Base-by-base conservation (phyloP, 768 basidiomycete genomes). In the Trametes punicea region DNA sequence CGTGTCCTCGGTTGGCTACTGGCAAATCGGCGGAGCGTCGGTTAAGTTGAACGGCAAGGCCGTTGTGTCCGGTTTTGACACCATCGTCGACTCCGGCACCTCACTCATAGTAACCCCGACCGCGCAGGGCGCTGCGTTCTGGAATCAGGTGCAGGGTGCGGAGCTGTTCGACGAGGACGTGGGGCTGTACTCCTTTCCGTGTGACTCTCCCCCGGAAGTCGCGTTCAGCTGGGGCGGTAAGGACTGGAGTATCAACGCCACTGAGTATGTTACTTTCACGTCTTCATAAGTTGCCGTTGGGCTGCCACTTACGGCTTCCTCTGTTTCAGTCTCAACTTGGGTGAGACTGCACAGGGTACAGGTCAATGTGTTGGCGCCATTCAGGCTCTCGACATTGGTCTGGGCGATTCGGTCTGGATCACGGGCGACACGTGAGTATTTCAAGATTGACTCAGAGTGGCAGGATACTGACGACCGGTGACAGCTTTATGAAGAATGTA, bases 301-400 rank as follows among this genome's bases (percentile, higher is more conserved):
- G 2, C 13, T 21, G 18, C 10, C 25, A 25, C 42, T 45, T 29
- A 31, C 20, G 34, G 15, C 10, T 18, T n/a, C n/a, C n/a, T n/a
- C 3, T 20, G 5, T n/a, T 3, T 13, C 11, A 61, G 53, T 34
- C 49, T 67, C 63, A 75, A 72, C 63, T 62, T 75, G 20, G 75
- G 75, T 8, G 34, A 51, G 18, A 41, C 55, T 5, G 48, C 20
- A 21, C 6, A 23, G 21, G 40, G 49, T 27, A 38, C 62, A 2
- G 46, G 26, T 11, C 34, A 52, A 18, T 68, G 67, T 46, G 48
- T 65, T 20, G 65, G 65, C 16, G 59, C 57, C 9, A 57, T 68
- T 39, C 57, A 54, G 9, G 62, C 40, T 4, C 13, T 44, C 34
- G 59, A 62, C 44, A 33, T 62, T 36, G 60, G 60, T 5, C 47